Evolutionary conservation across 768 basidiomycete genomes (phyloP), one percentile per base, ranked within the genome.

Genomic region (Pleurotus citrinopileatus): DNA sequence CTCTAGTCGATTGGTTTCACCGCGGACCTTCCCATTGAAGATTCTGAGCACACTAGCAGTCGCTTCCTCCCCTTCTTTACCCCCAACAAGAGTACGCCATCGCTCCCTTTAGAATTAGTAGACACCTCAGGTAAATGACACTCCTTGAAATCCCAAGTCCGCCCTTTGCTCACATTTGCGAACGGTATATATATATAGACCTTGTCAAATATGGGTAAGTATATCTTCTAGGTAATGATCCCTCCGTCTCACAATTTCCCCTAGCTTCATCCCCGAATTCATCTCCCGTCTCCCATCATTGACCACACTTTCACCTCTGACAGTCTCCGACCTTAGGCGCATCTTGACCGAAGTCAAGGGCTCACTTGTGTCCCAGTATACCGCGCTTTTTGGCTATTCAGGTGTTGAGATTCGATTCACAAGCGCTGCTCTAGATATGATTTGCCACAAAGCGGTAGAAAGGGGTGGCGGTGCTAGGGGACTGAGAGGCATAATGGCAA

Each of bases 301-400:
- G 29, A 90, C 95, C 3, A 84, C 92, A 1, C 79, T 98, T 4
- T 69, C 87, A 4, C 87, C 90, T 4, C 77, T 98, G 2, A 87
- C 89, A 4, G 79, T 89, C 8, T 65, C 81, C 9, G 96, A 98
- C 67, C 77, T 98, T 15, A 82, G 93, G 23, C 82, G 87, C n/a
- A 91, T 98, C 55, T 78, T 98, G 38, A 91, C 90, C 1, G 94
- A 97, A 60, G 94, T 98, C 47, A 86, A 87, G 62, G 94, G 95
- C 15, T 93, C 94, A 2, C 77, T 98, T 12, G 77, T 96, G 43
- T 91, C 91, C 22, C 96, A 98, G 66, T 97, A 95, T 61, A 83
- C 82, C 23, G 81, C 91, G 3, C 76, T 94, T 34, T 94, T 95
- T 65, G 84, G 80, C 25, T 87, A 87, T 61, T 92, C 88, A 6